Conservation (phyloP, 345 rosid species). For the Hibiscus mutabilis region DNA sequence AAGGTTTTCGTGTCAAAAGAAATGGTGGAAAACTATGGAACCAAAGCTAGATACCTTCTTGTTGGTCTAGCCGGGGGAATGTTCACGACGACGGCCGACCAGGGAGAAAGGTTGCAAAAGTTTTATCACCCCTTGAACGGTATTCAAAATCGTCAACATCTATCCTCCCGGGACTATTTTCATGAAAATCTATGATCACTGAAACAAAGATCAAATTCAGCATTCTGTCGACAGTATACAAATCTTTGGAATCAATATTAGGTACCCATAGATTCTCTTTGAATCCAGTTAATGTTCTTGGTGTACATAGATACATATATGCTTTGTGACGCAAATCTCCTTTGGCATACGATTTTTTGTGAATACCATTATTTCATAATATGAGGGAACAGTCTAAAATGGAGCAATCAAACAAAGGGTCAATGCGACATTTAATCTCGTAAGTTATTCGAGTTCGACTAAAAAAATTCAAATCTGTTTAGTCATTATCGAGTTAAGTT, state of each 20-base stretch:
- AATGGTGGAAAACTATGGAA: slow-evolving; percentile 47
- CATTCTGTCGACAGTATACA: too few species aligned
- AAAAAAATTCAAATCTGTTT: too few species aligned
- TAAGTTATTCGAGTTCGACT: too few species aligned
- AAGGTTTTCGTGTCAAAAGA: slow-evolving; percentile 42
- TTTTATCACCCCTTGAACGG: slow-evolving; percentile 41
- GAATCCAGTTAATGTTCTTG: too few species aligned
- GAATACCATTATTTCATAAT: not conserved
- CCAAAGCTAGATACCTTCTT: slow-evolving; percentile 34
- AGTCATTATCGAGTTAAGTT: too few species aligned
- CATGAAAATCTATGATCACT: not conserved
- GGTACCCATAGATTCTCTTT: too few species aligned
- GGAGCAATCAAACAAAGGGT: too few species aligned
- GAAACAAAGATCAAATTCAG: not conserved
- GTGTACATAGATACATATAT: not conserved
- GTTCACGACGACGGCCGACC: slow-evolving; percentile 27
- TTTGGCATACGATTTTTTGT: not conserved
- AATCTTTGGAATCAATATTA: too few species aligned
- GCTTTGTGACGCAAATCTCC: not conserved
- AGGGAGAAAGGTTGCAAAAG: slow-evolving; percentile 35
- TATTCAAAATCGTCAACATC: slow-evolving; percentile 52
- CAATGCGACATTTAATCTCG: too few species aligned
- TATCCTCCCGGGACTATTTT: slow-evolving; percentile 41
- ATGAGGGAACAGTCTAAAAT: too few species aligned
- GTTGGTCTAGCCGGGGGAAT: slow-evolving; percentile 37